Percentiles rank a stretch among this genome's conserved stretches.
phyloP scores from a whole-genome alignment of 176 grass and related monocot genomes.

The barley (Hordeum vulgare) region DNA sequence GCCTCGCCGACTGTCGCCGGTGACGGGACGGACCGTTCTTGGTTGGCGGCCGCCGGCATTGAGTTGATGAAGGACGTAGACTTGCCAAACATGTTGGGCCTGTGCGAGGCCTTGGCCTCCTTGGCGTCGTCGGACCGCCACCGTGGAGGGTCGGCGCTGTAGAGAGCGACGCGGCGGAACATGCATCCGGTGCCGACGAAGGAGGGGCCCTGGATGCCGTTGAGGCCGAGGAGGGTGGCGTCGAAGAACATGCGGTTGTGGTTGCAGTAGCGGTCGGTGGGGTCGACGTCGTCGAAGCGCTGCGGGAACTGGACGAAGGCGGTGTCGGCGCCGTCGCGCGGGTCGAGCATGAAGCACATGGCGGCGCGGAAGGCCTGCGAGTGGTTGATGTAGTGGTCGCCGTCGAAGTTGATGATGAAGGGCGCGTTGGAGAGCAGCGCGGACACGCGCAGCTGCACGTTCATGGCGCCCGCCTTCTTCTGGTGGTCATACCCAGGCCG shows the following conservation, averaged over 20 bases:
- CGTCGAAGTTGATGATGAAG: constrained; percentile 40
- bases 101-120: not conserved
- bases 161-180: not conserved
- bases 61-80: not conserved
- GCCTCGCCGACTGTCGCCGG: not conserved
- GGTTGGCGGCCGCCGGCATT: not conserved
- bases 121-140: not conserved
- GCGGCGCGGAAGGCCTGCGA: constrained; percentile 22
- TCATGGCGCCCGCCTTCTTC: constrained; percentile 38
- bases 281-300: constrained; percentile 80
- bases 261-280: constrained; percentile 66
- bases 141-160: not conserved
- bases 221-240: not conserved
- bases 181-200: constrained; percentile 4
- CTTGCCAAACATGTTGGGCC: not conserved
- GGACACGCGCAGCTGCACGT: constrained; percentile 9
- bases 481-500: not conserved
- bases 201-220: not conserved
- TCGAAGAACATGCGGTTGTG: constrained; percentile 38
- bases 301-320: constrained; percentile 88
- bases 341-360: constrained; percentile 34
- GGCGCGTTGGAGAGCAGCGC: constrained; percentile 30
- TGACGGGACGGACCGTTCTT: not conserved
- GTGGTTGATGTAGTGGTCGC: constrained; percentile 41
- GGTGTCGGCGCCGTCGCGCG: constrained; percentile 45